These are phyloP conservation scores for Coffea humblotiana DNA, from an alignment of 305 asterid genomes.

Conservation along the genomic window DNA sequence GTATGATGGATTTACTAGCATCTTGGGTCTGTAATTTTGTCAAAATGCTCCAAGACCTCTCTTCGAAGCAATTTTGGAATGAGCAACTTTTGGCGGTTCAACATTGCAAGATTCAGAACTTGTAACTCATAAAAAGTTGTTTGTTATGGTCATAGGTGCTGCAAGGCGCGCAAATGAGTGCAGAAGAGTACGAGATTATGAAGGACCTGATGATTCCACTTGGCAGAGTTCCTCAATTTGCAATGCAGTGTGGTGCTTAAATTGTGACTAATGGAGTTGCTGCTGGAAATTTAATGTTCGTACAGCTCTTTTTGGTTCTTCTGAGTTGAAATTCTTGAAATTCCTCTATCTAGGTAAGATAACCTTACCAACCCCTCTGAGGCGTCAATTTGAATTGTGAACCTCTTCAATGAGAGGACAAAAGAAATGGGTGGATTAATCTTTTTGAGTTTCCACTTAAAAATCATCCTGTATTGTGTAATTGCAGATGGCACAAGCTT, in stretches of 20 bases:
- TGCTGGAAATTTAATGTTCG: not conserved
- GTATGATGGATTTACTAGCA: not conserved
- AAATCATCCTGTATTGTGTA: too few species aligned
- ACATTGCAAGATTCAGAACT: not conserved
- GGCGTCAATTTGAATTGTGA: not conserved
- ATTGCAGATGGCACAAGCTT: not conserved
- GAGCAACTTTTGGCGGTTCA: not conserved
- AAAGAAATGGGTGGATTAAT: too few species aligned
- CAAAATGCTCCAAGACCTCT: not conserved
- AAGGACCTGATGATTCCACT: conserved; percentile 85
- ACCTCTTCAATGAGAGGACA: too few species aligned
- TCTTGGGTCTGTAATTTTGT: not conserved
- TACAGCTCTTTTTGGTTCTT: not conserved
- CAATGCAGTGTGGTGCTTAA: conserved; percentile 75
- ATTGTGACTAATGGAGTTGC: not conserved
- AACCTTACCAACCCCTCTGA: not conserved
- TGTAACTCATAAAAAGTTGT: not conserved
- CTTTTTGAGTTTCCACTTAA: too few species aligned
- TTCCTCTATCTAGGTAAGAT: not conserved
- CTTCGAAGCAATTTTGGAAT: not conserved
- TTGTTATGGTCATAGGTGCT: conserved; percentile 50
- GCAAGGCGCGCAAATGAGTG: conserved; percentile 62
- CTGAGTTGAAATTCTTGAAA: not conserved
- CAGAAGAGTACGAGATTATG: conserved; percentile 78
- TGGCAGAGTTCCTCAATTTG: conserved; percentile 76